Base-by-base conservation (phyloP, 352 stramenopile species). In the Sclerospora graminicola region DNA sequence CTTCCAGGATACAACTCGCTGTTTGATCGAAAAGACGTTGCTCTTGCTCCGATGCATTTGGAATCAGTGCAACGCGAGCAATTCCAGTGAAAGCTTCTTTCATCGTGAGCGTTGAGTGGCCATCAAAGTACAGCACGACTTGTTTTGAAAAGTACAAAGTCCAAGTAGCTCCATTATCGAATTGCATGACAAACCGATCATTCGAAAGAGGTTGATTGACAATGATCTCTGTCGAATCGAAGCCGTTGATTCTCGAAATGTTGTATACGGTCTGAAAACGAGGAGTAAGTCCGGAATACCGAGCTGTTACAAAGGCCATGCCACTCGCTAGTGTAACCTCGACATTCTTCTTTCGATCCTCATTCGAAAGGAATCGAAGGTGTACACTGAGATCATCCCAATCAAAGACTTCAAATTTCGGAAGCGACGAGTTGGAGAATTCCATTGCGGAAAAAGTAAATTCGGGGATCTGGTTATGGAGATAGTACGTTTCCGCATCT, bases 241-340 rank as follows among this genome's bases (percentile, higher is more conserved):
- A 27, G 23, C 60, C 64, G 28, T 86, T 86, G 53, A 86, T 66
- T 8, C 48, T 51, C 18, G 54, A 41, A n/a, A 86, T 74, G 11
- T 59, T 60, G 41, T 72, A 60, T 7, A 62, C 34, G 4, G 63
- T 63, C 41, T 46, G 41, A 34, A 88, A 66, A 19, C 44, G 48
- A 13, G 72, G 76, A 16, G 60, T 73, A 4, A 85, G 48, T 9
- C 31, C 44, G 13, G 50, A 38, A 52, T 80, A 85, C 42, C 52
- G 73, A 38, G 60, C 63, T 1, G 69, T 75, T n/a, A 69, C 49
- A 28, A 70, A 83, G 2, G 69, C 75, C 75, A 87, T 87, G 33
- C 71, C 75, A 35, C 64, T 81, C 11, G 74, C 65, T 13, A 87
- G 53, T 2, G 53, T 69, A 13, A 61, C 50, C 40, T 79, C 60